These are phyloP conservation scores for Porphyrellus cyaneotinctus DNA, from an alignment of 768 basidiomycete genomes.

Conservation along the genomic window DNA sequence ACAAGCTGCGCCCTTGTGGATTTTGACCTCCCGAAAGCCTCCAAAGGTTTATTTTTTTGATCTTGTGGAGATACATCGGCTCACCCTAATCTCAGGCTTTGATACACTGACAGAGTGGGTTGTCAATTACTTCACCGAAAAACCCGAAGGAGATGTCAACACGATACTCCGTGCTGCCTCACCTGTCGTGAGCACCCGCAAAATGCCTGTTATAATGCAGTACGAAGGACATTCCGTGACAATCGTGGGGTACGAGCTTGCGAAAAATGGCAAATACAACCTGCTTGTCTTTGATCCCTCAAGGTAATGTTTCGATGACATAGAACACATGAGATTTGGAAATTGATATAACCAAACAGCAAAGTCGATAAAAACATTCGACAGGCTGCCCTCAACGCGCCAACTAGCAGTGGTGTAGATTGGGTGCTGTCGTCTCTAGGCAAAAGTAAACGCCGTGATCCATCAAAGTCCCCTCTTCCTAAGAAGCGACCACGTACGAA, in stretches of 20 bases:
- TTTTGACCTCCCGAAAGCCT: slow-evolving; percentile 46
- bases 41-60: slow-evolving; percentile 37
- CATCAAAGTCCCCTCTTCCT: slow-evolving; percentile 19
- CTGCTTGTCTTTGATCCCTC: slow-evolving; percentile 80
- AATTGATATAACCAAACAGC: slow-evolving; percentile 10
- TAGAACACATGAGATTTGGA: background rate
- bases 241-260: slow-evolving; percentile 78
- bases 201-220: slow-evolving; percentile 82
- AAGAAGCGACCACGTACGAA: slow-evolving; percentile 29
- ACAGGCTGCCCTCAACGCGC: slow-evolving; percentile 17
- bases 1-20: slow-evolving; percentile 61
- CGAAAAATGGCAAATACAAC: slow-evolving; percentile 51
- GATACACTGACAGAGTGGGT: slow-evolving; percentile 66
- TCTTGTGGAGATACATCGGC: background rate
- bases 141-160: slow-evolving; percentile 39
- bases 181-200: slow-evolving; percentile 53
- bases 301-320: slow-evolving; percentile 37
- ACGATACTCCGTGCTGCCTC: slow-evolving; percentile 49
- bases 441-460: slow-evolving; percentile 23
- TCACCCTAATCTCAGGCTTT: slow-evolving; percentile 33
- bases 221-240: slow-evolving; percentile 83
- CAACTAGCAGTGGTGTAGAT: background rate
- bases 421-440: slow-evolving; percentile 10
- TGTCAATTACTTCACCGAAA: slow-evolving; percentile 60
- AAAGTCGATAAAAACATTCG: slow-evolving; percentile 12